These are phyloP conservation scores for Xerocomellus dryophilus DNA, from an alignment of 768 basidiomycete genomes.

Conservation along the genomic window DNA sequence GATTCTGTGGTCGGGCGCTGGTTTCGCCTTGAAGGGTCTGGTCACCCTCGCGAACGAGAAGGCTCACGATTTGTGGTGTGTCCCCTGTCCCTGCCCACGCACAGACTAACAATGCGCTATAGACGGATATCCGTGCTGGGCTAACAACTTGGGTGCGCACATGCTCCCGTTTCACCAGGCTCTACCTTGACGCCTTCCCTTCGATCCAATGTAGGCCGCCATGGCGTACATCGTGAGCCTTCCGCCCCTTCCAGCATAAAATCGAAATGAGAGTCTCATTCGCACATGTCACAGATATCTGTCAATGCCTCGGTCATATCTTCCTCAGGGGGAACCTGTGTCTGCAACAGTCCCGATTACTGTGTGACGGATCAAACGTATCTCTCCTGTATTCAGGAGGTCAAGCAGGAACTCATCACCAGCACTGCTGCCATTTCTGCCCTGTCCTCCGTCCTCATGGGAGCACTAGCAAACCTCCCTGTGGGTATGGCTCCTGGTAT, in stretches of 20 bases:
- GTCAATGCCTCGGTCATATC: constrained; percentile 81
- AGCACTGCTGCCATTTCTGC: constrained; percentile 76
- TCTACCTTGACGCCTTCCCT: not conserved
- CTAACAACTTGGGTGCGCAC: constrained; percentile 75
- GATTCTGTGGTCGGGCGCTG: constrained; percentile 51
- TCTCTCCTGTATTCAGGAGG: constrained; percentile 52
- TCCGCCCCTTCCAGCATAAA: not conserved
- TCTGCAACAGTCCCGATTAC: constrained; percentile 57
- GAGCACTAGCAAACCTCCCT: constrained; percentile 80
- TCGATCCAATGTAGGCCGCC: constrained; percentile 47
- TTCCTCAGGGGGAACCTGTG: constrained; percentile 78
- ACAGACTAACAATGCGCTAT: constrained; percentile 5
- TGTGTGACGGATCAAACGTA: constrained; percentile 55
- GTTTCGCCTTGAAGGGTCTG: constrained; percentile 73
- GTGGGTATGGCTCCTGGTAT: constrained; percentile 84
- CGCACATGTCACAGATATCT: constrained; percentile 51
- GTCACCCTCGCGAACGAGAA: constrained; percentile 55
- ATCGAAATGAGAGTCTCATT: not conserved
- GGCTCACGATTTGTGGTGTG: constrained; percentile 60
- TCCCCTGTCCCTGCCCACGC: constrained; percentile 12
- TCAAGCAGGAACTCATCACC: constrained; percentile 79
- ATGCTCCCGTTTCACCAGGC: not conserved
- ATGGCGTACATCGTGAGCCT: constrained; percentile 81
- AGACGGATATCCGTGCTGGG: constrained; percentile 79
- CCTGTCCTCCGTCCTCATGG: constrained; percentile 78